Conservation (phyloP, 2,329 filamentous ascomycete species). For the Pyricularia grisea region DNA sequence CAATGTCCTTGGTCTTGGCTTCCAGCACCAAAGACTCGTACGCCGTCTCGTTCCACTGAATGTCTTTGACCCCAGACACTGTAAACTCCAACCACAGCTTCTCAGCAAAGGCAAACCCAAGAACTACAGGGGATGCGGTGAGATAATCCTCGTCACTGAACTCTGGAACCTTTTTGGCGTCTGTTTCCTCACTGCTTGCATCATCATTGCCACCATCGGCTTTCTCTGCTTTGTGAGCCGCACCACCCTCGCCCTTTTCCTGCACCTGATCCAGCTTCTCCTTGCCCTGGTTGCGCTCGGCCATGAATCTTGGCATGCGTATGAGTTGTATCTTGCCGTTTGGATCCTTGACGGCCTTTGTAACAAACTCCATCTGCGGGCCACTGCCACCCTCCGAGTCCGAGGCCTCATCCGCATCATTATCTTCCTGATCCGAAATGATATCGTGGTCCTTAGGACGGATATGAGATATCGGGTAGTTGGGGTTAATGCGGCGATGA, state of each 20-base stretch:
- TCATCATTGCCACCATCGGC: constrained; percentile 4
- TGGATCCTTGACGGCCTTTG: constrained; percentile 40
- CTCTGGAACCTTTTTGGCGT: constrained; percentile 26
- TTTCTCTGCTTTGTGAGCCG: not conserved
- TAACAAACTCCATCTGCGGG: constrained; percentile 34
- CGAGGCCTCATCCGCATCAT: constrained; percentile 23
- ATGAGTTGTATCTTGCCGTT: constrained; percentile 26
- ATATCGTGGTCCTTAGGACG: constrained; percentile 61
- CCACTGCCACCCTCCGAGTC: constrained; percentile 31
- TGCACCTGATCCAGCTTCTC: constrained; percentile 49
- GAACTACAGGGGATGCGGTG: constrained; percentile 72
- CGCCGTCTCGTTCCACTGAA: constrained; percentile 74
- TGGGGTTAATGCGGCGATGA: constrained; percentile 77
- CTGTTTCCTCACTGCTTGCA: constrained; percentile 17
- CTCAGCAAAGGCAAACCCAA: constrained; percentile 80
- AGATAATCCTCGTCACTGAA: constrained; percentile 80
- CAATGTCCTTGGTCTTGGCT: constrained; percentile 51
- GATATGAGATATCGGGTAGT: constrained; percentile 69
- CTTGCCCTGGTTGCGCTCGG: constrained; percentile 12
- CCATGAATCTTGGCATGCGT: constrained; percentile 21
- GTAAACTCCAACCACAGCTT: constrained; percentile 88
- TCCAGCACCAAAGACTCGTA: constrained; percentile 74
- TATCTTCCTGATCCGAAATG: constrained; percentile 38
- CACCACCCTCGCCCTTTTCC: constrained; percentile 15
- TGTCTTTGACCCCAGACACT: constrained; percentile 69